Evolutionary conservation across 2,329 filamentous ascomycete species (phyloP).

Genomic region (Cercospora citrullina): DNA sequence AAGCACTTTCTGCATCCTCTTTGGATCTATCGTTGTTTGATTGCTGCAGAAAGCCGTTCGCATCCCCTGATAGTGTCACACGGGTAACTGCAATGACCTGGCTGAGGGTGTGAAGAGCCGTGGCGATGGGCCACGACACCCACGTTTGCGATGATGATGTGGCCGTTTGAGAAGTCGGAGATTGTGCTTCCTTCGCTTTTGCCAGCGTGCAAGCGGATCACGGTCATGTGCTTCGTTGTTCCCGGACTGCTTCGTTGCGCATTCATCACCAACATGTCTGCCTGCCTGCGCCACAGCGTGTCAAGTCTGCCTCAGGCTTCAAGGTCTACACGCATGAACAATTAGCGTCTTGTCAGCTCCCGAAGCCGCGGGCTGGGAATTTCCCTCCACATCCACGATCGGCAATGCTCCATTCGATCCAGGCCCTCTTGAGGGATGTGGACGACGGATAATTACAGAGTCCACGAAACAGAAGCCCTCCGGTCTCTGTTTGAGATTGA

Average conservation of each 20-base stretch:
- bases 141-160: conserved; percentile 2
- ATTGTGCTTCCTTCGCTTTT: neutral
- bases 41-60: conserved; percentile 9
- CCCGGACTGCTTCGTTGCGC: neutral
- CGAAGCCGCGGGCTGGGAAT: conserved; percentile 2
- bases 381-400: neutral
- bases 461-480: neutral
- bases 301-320: neutral
- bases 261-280: neutral
- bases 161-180: neutral
- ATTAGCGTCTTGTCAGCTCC: neutral
- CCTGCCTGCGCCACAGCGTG: neutral
- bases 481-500: neutral
- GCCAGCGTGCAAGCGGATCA: neutral
- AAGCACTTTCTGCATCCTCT: neutral
- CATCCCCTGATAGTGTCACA: conserved; percentile 7
- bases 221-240: conserved; percentile 4
- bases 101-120: conserved; percentile 2
- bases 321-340: neutral
- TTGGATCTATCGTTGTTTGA: neutral
- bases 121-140: conserved; percentile 1
- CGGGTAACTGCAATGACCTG: neutral
- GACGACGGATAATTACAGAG: neutral
- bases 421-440: neutral
- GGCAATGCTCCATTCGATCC: neutral